These are phyloP conservation scores for Mediolabrus comicus DNA, from an alignment of 108 stramenopile genomes.

Conservation along the genomic window DNA sequence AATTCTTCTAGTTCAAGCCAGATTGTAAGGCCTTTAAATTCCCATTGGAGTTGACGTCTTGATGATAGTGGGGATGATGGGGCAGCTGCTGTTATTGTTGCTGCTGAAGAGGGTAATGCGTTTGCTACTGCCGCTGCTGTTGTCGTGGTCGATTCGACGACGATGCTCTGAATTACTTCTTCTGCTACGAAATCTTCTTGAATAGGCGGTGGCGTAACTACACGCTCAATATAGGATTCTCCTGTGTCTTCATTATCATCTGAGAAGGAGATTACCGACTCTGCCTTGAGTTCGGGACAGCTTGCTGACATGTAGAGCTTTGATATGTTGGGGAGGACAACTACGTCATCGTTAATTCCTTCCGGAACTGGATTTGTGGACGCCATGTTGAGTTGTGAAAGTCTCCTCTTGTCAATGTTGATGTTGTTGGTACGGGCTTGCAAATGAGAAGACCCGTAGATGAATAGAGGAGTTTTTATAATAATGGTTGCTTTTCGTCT, in stretches of 20 bases:
- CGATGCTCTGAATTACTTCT: background rate
- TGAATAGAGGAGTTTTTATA: background rate
- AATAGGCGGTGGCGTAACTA: background rate
- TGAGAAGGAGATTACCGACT: background rate
- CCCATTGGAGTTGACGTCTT: constrained; percentile 44
- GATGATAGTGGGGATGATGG: constrained; percentile 1
- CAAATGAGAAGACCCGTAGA: background rate
- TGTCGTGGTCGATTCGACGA: background rate
- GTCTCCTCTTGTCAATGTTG: too few relatives aligned
- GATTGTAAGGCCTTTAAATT: constrained; percentile 51
- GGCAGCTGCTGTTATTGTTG: background rate
- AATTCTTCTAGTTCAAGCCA: constrained; percentile 58
- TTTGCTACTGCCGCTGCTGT: background rate
- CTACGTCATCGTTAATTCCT: too few relatives aligned
- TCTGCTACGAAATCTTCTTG: too few relatives aligned
- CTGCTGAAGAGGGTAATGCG: background rate
- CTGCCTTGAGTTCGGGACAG: background rate
- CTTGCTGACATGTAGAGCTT: background rate
- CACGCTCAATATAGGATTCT: background rate
- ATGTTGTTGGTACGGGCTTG: background rate
- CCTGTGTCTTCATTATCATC: background rate
- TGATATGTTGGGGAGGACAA: background rate
- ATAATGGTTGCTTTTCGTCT: background rate
- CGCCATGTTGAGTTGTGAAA: background rate
- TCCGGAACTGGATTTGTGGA: background rate